Percentiles rank a stretch among this genome's conserved stretches.
Evolutionary conservation across 495 filamentous ascomycete species (phyloP).

Genomic region (Articulospora tetracladia): DNA sequence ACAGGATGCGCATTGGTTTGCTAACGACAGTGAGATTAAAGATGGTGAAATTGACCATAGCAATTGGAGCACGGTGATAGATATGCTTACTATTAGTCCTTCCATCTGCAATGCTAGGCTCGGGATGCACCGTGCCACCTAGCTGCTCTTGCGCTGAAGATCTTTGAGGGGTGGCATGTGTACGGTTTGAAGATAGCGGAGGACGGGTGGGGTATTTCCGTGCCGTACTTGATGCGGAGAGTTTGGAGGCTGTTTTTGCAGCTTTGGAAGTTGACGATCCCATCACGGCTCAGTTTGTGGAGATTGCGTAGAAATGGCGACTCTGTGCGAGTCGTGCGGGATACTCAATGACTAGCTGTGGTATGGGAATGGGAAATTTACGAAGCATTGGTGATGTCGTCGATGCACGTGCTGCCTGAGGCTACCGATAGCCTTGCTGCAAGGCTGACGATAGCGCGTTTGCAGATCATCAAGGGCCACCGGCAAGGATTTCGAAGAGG

Average conservation of each 20-base stretch:
- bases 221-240: constrained; percentile 33
- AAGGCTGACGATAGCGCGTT: too few species aligned
- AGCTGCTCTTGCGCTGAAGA: constrained; percentile 13
- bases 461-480: too few species aligned
- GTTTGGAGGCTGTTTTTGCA: constrained; percentile 50
- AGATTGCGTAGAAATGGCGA: too few species aligned
- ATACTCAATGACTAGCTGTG: too few species aligned
- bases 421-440: too few species aligned
- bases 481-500: too few species aligned
- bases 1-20: too few species aligned
- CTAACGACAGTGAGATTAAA: neutral
- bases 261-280: constrained; percentile 62
- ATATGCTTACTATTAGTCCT: neutral
- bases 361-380: too few species aligned
- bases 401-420: too few species aligned
- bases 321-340: too few species aligned
- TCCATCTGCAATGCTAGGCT: neutral
- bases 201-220: constrained; percentile 27
- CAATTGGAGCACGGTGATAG: neutral
- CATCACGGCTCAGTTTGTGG: too few species aligned
- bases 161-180: constrained; percentile 18
- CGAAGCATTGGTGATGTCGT: too few species aligned
- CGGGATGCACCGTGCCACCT: constrained; percentile 33
- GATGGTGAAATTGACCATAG: neutral
- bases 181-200: constrained; percentile 17